A percentile compares a stretch with the other conserved stretches of the same genome.
These are phyloP conservation scores for Beauveria varroae DNA, from an alignment of 2,329 filamentous ascomycete genomes.

Conservation along the genomic window DNA sequence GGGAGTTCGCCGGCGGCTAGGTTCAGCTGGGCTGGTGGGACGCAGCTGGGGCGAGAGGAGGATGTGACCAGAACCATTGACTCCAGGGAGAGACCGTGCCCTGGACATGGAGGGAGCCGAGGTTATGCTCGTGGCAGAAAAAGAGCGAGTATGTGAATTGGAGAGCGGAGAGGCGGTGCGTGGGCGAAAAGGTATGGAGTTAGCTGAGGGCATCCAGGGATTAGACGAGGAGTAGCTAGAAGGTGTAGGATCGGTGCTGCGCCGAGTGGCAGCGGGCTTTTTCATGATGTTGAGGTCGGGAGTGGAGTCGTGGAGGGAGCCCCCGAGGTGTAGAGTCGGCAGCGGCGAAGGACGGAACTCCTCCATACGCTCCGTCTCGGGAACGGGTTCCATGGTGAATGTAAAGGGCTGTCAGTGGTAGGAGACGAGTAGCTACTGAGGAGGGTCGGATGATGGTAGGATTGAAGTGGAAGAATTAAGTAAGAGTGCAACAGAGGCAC, in stretches of 20 bases:
- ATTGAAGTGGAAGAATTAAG: not conserved
- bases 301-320: constrained; percentile 28
- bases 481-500: not conserved
- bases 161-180: constrained; percentile 56
- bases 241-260: constrained; percentile 51
- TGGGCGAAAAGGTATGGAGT: constrained; percentile 48
- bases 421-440: not conserved
- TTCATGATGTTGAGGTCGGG: constrained; percentile 36
- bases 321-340: constrained; percentile 44
- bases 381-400: constrained; percentile 54
- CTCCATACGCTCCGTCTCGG: constrained; percentile 61
- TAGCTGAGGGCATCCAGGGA: constrained; percentile 38
- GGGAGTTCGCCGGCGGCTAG: constrained; percentile 42
- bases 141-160: constrained; percentile 48
- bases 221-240: constrained; percentile 48
- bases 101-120: constrained; percentile 49
- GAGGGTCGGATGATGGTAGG: not conserved
- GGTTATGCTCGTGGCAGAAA: constrained; percentile 44
- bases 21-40: constrained; percentile 48
- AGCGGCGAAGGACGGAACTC: constrained; percentile 54
- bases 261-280: constrained; percentile 47
- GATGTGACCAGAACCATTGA: constrained; percentile 52
- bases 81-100: constrained; percentile 57
- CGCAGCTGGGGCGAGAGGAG: constrained; percentile 46
- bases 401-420: not conserved